Conservation (phyloP, 2,329 filamentous ascomycete genomes). For the Scopulariopsis brevicaulis region DNA sequence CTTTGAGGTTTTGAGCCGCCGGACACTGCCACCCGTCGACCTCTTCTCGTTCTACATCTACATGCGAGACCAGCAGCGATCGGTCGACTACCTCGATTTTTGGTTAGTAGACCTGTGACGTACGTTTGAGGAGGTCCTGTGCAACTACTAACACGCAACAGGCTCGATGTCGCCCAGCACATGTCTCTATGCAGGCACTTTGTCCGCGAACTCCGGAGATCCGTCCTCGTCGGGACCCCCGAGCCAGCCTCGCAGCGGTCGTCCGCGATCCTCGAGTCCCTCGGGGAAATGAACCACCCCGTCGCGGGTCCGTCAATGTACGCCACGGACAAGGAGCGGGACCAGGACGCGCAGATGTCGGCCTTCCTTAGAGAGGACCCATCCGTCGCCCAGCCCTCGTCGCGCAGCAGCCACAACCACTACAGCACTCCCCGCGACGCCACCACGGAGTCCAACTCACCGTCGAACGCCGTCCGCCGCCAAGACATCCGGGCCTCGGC, state of each 20-base stretch:
- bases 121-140: background rate
- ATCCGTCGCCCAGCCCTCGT: constrained; percentile 37
- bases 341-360: constrained; percentile 82
- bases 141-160: constrained; percentile 22
- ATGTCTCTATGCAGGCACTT: constrained; percentile 97
- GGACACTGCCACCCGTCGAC: constrained; percentile 91
- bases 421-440: constrained; percentile 45
- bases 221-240: constrained; percentile 84
- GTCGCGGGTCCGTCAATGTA: constrained; percentile 52
- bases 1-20: constrained; percentile 88
- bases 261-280: constrained; percentile 62
- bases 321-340: constrained; percentile 58
- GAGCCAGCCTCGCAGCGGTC: constrained; percentile 77
- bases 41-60: constrained; percentile 99
- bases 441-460: constrained; percentile 69
- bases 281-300: constrained; percentile 54
- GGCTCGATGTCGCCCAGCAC: constrained; percentile 98
- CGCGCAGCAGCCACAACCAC: constrained; percentile 34
- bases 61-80: constrained; percentile 97
- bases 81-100: constrained; percentile 96
- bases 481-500: constrained; percentile 87
- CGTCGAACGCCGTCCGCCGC: constrained; percentile 71
- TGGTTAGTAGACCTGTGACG: constrained; percentile 49
- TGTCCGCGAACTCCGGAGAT: constrained; percentile 86
- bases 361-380: constrained; percentile 68